Base-by-base conservation (phyloP, 202 grass and related monocot species). In the Panicum hallii region DNA sequence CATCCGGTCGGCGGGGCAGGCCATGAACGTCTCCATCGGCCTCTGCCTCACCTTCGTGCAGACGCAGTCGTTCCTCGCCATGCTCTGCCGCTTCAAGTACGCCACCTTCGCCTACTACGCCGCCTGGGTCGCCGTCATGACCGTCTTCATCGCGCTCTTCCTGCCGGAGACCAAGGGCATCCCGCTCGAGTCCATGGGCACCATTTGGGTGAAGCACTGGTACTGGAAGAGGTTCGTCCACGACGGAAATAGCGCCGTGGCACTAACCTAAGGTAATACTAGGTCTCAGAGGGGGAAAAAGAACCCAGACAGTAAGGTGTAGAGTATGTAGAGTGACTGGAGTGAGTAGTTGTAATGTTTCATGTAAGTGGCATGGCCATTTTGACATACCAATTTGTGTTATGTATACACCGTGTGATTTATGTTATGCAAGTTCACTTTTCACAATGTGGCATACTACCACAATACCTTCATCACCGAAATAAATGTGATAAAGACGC, bases 1-100 rank as follows among this genome's bases (percentile, higher is more conserved):
- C 80, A 90, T 97, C 79, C 90, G 92, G 36, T 97, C 95, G 81
- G 90, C 90, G 3, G 95, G 92, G 70, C 92, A 97, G 80, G 87
- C 87, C 38, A 71, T 97, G 85, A 92, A 82, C 75, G 88, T 90
- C 65, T 91, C 92, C 70, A 72, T 93, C 79, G 65, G 63, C 36
- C 87, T 97, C 55, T 54, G 71, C 46, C 79, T 86, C 17, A 95
- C 89, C 23, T 97, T 95, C 90, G 84, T 95, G 68, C 95, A 97
- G 89, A 89, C 95, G 84, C 92, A 97, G 83, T 55, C 82, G 41
- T 97, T 97, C 84, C 92, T 97, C 20, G 40, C 90, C 68, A 93
- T 95, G 92, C 84, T 97, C 74, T 97, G 95, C 87, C 12, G 54
- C 64, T 90, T 97, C 84, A 97, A 93, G 76, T 84, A 83, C 28